These are phyloP conservation scores for Prunus mira DNA, from an alignment of 306 rosid genomes.

Conservation along the genomic window DNA sequence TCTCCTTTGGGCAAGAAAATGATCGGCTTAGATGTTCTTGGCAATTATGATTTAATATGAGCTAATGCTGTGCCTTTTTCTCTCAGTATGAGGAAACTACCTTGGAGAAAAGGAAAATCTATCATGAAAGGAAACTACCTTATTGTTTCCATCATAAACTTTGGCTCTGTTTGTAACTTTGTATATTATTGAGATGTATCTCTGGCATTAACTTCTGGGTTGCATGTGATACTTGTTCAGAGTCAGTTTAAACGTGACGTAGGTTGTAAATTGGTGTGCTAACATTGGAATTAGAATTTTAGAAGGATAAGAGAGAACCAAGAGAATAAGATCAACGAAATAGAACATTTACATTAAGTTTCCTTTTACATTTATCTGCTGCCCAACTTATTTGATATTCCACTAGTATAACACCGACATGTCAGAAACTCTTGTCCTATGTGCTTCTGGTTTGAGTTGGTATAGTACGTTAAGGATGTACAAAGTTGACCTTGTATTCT, in stretches of 20 bases:
- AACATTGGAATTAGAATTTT: background rate
- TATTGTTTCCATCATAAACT: background rate
- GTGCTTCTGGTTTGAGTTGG: background rate
- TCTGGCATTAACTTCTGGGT: background rate
- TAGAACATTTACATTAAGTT: background rate
- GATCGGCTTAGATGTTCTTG: too few species aligned
- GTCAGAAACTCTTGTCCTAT: background rate
- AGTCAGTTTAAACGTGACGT: background rate
- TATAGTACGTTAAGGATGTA: background rate
- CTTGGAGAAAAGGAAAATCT: conserved; percentile 40
- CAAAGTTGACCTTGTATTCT: background rate
- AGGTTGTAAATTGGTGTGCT: background rate
- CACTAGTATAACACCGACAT: background rate
- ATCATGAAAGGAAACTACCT: too few species aligned
- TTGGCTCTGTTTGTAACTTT: background rate
- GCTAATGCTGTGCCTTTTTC: too few species aligned
- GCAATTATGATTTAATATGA: too few species aligned
- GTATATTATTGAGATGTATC: background rate
- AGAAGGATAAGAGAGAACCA: background rate
- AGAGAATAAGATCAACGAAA: background rate
- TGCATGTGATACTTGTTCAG: background rate
- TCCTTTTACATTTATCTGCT: background rate
- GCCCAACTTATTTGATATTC: background rate
- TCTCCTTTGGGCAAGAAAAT: background rate
- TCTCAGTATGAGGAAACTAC: conserved; percentile 28